Base-by-base conservation (phyloP, 1,139 yeast species). In the Sugiyamaella grinbergsii region DNA sequence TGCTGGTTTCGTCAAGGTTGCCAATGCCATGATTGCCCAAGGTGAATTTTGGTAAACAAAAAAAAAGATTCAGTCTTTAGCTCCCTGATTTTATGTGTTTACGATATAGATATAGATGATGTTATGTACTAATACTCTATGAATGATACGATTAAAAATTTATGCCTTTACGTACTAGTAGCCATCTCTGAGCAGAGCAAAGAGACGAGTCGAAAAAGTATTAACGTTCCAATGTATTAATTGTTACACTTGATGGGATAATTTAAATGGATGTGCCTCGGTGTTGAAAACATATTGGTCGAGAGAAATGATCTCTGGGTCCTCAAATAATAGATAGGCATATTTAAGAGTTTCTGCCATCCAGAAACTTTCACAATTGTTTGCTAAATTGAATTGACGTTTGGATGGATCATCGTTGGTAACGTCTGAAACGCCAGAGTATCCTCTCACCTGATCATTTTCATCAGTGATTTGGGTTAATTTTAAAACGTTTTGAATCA, bases 1-100 rank as follows among this genome's bases (percentile, higher is more conserved):
- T 77, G 97, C 98, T 61, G 97, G 98, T 73, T 93, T 91, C 82
- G 83, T 90, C 71, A 91, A 91, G 82, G 98, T 93, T 66, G 97
- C 96, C 62, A 94, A 88, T 65, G 98, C 97, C 65, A 93, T 93
- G 98, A 85, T 85, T 71, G 95, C 81, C 79, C 96, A 88, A 74
- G 98, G 98, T 79, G 97, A 91, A 67, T 91, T 71, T 63, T 73
- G 68, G 68, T 73, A 66, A 64, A 55, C 47, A n/a, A n/a, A n/a
- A n/a, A n/a, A n/a, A n/a, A n/a, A 29, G 29, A 11, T 18, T 32
- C 22, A 18, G 23, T 24, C 22, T 15, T 16, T 16, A n/a, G 5
- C 20, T 33, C 39, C 36, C 33, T 42, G n/a, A 33, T 42, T 13
- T 42, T 42, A 33, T 42, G 47, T 33, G 39, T 33, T 42, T 42